phyloP scores from a whole-genome alignment of 345 rosid species.

The Eucalyptus virginea region DNA sequence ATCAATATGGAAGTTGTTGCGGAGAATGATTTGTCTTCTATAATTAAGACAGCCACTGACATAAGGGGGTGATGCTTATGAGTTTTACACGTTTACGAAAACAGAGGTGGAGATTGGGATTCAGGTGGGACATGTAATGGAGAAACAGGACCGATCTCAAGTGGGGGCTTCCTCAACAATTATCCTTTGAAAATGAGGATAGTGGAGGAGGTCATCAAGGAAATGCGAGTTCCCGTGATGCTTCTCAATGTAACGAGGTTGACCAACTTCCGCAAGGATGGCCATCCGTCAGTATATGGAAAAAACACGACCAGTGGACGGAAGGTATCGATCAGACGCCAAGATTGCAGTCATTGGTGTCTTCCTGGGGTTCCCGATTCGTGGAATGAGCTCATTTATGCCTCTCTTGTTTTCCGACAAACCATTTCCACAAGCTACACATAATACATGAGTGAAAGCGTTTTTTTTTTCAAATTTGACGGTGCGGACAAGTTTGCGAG shows the following conservation, averaged over 20 bases:
- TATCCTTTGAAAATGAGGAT: constrained; percentile 89
- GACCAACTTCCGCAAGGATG: constrained; percentile 88
- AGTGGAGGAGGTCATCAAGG: constrained; percentile 62
- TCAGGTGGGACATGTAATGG: constrained; percentile 88
- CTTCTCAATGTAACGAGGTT: constrained; percentile 72
- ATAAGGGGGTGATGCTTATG: background rate
- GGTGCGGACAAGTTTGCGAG: background rate
- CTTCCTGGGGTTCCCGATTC: constrained; percentile 91
- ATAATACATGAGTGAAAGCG: background rate
- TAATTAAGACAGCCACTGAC: background rate
- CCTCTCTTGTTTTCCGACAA: constrained; percentile 30
- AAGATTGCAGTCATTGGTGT: constrained; percentile 99
- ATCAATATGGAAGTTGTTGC: background rate
- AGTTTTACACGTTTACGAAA: background rate
- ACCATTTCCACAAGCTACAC: background rate
- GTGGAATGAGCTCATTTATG: constrained; percentile 92
- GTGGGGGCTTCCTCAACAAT: constrained; percentile 41
- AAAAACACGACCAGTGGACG: constrained; percentile 27
- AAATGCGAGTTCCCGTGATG: constrained; percentile 43
- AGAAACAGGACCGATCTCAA: constrained; percentile 56
- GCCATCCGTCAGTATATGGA: constrained; percentile 80
- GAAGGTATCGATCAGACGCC: constrained; percentile 30
- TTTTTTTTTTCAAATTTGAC: background rate
- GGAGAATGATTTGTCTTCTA: background rate
- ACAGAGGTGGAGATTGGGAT: constrained; percentile 97